Percentiles rank a stretch among this genome's conserved stretches.
These are phyloP conservation scores for Cercis canadensis DNA, from an alignment of 306 rosid species.

Conservation along the genomic window DNA sequence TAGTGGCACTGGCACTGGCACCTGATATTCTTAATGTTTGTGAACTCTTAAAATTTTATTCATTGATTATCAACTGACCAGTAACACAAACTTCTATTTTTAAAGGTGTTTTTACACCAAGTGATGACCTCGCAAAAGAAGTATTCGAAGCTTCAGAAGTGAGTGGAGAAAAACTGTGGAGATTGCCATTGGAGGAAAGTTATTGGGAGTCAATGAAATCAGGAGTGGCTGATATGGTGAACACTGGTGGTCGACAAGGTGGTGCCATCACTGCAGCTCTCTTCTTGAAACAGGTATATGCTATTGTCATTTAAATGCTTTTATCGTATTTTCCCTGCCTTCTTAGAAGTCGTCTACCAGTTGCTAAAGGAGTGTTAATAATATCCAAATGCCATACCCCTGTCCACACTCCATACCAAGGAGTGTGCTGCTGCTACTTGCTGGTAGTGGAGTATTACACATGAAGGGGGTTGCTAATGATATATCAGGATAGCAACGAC, in stretches of 20 bases:
- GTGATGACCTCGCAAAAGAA: slow-evolving; percentile 93
- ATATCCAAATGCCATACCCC: slow-evolving; percentile 5
- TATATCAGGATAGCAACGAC: not conserved
- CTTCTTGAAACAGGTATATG: slow-evolving; percentile 87
- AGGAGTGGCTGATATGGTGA: slow-evolving; percentile 95
- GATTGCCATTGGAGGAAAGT: slow-evolving; percentile 96
- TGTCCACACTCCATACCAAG: slow-evolving; percentile 3
- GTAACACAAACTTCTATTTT: slow-evolving; percentile 33
- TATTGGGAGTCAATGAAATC: slow-evolving; percentile 99
- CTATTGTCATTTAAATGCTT: slow-evolving; percentile 9
- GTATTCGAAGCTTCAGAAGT: slow-evolving; percentile 76
- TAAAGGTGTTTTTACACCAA: slow-evolving; percentile 89
- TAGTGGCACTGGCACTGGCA: too few species aligned
- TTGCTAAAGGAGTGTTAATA: too few species aligned
- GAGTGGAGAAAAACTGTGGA: slow-evolving; percentile 96
- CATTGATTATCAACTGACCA: slow-evolving; percentile 22
- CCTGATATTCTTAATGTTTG: not conserved
- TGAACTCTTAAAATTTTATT: slow-evolving; percentile 4
- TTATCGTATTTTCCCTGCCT: not conserved
- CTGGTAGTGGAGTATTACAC: slow-evolving; percentile 11
- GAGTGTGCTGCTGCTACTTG: not conserved
- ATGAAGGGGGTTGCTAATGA: not conserved
- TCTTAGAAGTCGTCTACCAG: too few species aligned
- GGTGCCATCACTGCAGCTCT: slow-evolving; percentile 95
- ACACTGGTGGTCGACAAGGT: slow-evolving; percentile 85